Base-by-base conservation (phyloP, 1,139 yeast genomes). In the Yamadazyma sp. region DNA sequence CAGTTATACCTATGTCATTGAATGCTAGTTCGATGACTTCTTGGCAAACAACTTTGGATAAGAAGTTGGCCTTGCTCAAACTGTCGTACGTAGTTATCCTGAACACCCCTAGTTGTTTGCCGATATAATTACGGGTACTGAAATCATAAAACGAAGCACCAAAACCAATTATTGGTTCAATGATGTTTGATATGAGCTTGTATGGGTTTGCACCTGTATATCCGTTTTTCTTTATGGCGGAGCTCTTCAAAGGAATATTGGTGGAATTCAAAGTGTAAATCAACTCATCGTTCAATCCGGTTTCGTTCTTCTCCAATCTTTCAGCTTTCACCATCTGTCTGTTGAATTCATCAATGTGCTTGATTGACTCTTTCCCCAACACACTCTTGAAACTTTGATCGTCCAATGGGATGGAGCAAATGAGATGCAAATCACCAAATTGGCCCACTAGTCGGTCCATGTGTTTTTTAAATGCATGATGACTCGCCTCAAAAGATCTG, bases 101-200 rank as follows among this genome's bases (percentile, higher is more conserved):
- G 45, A 84, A 76, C 0, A 79, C 78, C 11, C 92, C 94, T 29
- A 80, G 62, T 54, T 84, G 94, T 49, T 80, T 80, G 0, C 86
- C 86, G 28, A 76, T 67, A 51, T 69, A 79, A 2, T 70, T 65
- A 18, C 70, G 65, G 39, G 70, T 64, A 15, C 56, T 53, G 30
- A 64, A 59, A 53, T 80, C 86, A 50, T 71, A 80, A 40, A 82
- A 81, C 43, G 78, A 72, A 0, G 89, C 86, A 8, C 87, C 88
- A 53, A 73, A 79, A 31, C 80, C 81, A 34, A 73, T 62, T 25
- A 80, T 70, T 13, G 76, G 69, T 33, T 73, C 73, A 28, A 66
- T 71, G 18, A 81, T 47, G 3, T 61, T 46, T 51, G 61, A 52
- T 2, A 63, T 59, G 9, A 69, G 64, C 51, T 59, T 76, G 52